These are phyloP conservation scores for Schizosaccharomyces octosporus DNA, from an alignment of 805 yeast species.

Conservation along the genomic window DNA sequence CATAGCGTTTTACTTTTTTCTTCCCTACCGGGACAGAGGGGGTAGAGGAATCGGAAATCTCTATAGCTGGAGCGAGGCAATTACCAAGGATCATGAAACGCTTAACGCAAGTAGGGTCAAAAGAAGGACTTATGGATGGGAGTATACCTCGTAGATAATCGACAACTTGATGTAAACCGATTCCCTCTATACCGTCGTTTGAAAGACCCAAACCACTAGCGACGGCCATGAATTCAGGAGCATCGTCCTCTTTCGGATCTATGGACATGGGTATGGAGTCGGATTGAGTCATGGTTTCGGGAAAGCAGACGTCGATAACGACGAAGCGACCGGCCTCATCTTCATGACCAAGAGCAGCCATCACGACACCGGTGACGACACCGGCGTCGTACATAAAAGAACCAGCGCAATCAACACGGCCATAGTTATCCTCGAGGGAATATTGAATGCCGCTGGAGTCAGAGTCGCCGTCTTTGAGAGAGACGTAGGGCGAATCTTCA, in stretches of 20 bases:
- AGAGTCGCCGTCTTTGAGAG: neutral
- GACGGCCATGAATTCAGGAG: neutral
- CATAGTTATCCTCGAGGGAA: constrained; percentile 71
- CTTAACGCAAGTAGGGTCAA: neutral
- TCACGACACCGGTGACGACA: constrained; percentile 69
- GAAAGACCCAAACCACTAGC: constrained; percentile 2
- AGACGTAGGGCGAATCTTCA: neutral
- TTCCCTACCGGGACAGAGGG: neutral
- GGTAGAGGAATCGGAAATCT: constrained; percentile 13
- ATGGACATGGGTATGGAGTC: neutral
- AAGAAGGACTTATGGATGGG: neutral
- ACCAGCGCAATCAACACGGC: constrained; percentile 53
- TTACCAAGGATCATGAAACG: neutral
- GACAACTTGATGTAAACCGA: neutral
- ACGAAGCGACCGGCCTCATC: constrained; percentile 61
- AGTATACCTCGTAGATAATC: neutral
- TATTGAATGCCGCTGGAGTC: neutral
- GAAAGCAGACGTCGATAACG: constrained; percentile 56
- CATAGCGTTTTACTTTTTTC: constrained; percentile 5
- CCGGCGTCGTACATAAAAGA: constrained; percentile 14
- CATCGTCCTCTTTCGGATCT: neutral
- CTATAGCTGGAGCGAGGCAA: neutral
- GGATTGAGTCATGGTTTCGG: constrained; percentile 38
- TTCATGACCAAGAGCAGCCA: constrained; percentile 72
- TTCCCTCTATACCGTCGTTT: neutral